These are phyloP conservation scores for Peltaster fructicola DNA, from an alignment of 2,329 filamentous ascomycete genomes.

Conservation along the genomic window DNA sequence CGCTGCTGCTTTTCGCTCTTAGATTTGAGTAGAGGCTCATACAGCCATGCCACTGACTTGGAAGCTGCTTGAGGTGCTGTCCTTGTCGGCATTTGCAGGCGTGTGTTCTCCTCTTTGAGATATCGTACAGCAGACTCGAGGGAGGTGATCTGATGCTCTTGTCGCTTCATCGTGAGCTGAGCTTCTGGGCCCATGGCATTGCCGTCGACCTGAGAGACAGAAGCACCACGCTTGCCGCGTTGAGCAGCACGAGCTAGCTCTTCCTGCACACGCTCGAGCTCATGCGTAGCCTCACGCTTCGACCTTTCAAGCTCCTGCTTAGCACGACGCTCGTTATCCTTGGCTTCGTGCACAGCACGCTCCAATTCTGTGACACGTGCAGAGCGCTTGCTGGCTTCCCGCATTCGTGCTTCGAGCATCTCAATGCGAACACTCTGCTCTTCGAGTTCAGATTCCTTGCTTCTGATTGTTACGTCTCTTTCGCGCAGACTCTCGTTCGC, in stretches of 20 bases:
- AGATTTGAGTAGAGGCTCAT: slow-evolving; percentile 38
- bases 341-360: slow-evolving; percentile 15
- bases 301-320: slow-evolving; percentile 11
- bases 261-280: slow-evolving; percentile 13
- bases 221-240: slow-evolving; percentile 23
- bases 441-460: slow-evolving; percentile 59
- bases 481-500: slow-evolving; percentile 68
- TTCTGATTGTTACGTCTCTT: slow-evolving; percentile 37
- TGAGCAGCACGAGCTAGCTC: slow-evolving; percentile 15
- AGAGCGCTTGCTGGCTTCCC: slow-evolving; percentile 63
- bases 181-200: slow-evolving; percentile 52
- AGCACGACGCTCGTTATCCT: slow-evolving; percentile 39
- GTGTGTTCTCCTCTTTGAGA: slow-evolving; percentile 48
- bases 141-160: slow-evolving; percentile 46
- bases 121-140: slow-evolving; percentile 49
- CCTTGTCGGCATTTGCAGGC: slow-evolving; percentile 32
- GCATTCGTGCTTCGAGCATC: slow-evolving; percentile 73
- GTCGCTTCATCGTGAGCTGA: slow-evolving; percentile 53
- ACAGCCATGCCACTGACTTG: slow-evolving; percentile 40
- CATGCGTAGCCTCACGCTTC: slow-evolving; percentile 11
- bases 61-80: slow-evolving; percentile 6
- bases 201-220: slow-evolving; percentile 40
- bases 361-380: slow-evolving; percentile 51
- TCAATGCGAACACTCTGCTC: slow-evolving; percentile 86
- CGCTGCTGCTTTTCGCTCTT: slow-evolving; percentile 19